phyloP scores from a whole-genome alignment of 2,329 filamentous ascomycete genomes.

The Colletotrichum navitas region DNA sequence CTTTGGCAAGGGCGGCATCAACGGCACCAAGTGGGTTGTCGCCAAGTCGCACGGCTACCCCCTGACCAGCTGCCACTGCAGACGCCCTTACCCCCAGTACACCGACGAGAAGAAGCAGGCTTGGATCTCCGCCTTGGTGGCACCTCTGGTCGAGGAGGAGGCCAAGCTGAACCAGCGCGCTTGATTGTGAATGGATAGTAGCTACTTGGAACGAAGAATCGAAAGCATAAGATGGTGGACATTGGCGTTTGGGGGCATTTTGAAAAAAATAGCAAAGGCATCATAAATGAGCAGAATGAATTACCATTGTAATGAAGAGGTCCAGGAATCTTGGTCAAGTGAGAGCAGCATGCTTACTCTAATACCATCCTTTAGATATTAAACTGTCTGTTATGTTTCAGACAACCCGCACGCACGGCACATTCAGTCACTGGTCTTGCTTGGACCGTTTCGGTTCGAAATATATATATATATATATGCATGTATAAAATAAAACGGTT shows the following conservation, averaged over 20 bases:
- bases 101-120: constrained; percentile 50
- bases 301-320: no score
- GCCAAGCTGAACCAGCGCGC: constrained; percentile 30
- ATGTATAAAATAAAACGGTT: no score
- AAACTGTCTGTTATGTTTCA: background rate
- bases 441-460: background rate
- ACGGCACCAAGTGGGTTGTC: constrained; percentile 72
- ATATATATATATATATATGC: no score
- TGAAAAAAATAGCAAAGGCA: background rate
- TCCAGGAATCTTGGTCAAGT: background rate
- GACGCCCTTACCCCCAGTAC: constrained; percentile 66
- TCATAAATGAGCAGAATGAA: background rate
- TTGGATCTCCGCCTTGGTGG: constrained; percentile 47
- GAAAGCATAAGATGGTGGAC: background rate
- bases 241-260: background rate
- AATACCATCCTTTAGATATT: background rate
- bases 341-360: background rate
- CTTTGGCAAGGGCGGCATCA: constrained; percentile 70
- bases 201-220: background rate
- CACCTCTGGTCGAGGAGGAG: constrained; percentile 41
- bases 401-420: background rate
- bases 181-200: background rate
- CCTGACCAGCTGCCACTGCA: constrained; percentile 62
- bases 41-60: constrained; percentile 66
- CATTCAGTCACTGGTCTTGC: background rate